Base-by-base conservation (phyloP, 371 early-diverging fungal genomes). In the Nematocida ausubeli region DNA sequence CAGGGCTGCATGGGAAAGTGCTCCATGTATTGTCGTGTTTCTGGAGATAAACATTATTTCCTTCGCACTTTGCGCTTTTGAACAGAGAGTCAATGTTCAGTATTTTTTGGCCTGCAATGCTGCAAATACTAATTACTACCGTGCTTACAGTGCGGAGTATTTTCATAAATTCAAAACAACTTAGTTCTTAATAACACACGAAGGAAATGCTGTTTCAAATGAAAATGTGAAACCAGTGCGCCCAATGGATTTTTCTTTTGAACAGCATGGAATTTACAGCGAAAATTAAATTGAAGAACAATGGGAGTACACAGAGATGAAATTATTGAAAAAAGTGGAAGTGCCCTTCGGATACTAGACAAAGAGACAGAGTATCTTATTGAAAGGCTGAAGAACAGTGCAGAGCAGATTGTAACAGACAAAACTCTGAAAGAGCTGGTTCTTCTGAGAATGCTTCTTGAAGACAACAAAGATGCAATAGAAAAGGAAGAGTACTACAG, bases 401-500 rank as follows among this genome's bases (percentile, higher is more conserved):
- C 42, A 42, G 30, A 22, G 12, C 49, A 28, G 26, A 34, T 63
- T 5, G 34, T 64, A 28, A 62, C 51, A 42, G 73, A 72, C 9
- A 60, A 60, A 35, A 14, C 28, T 6, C 51, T 72, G n/a, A 22
- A 30, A 35, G 62, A 60, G 22, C 7, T 72, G 14, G 14, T 72
- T 3, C 7, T 50, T 49, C 30, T 35, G 7, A 24, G 58, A 6
- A 50, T 26, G 26, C 28, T 65, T 42, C 37, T 72, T 12, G n/a
- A 44, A 4, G 40, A 63, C 1, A 63, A 62, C 12, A 44, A 24
- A 62, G 64, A 62, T 16, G 3, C 16, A n/a, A 62, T 72, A 47
- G n/a, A 1, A 24, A 51, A 40, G 39, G 73, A 64, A 60, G 54
- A 60, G 55, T 64, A 51, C 26, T 30, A 62, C 12, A 39, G 24